Conservation (phyloP, 2,329 filamentous ascomycete species). For the Claviceps maximensis region DNA sequence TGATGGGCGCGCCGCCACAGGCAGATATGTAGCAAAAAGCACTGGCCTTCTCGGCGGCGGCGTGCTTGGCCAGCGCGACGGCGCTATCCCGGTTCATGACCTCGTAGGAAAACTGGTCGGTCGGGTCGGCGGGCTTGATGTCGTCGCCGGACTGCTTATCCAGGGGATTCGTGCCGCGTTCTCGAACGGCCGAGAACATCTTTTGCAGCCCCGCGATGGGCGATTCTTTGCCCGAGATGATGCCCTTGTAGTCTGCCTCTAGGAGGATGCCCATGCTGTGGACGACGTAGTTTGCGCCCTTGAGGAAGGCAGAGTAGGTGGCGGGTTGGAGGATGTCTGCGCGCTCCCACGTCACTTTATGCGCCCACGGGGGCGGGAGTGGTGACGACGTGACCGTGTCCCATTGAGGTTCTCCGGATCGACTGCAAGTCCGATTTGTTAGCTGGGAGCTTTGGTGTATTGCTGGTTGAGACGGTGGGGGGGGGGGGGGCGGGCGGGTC, state of each 20-base stretch:
- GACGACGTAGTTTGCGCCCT: slow-evolving; percentile 70
- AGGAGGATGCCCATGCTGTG: slow-evolving; percentile 94
- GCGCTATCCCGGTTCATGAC: slow-evolving; percentile 91
- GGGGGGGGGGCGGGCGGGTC: neutral
- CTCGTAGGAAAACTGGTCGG: slow-evolving; percentile 83
- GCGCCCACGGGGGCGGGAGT: slow-evolving; percentile 65
- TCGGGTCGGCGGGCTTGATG: slow-evolving; percentile 51
- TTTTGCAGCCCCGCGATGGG: slow-evolving; percentile 65
- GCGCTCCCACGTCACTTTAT: slow-evolving; percentile 72
- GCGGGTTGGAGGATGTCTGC: slow-evolving; percentile 76
- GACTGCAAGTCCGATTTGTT: slow-evolving; percentile 36
- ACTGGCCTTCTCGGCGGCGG: slow-evolving; percentile 47
- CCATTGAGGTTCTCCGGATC: slow-evolving; percentile 84
- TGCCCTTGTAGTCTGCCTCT: slow-evolving; percentile 94
- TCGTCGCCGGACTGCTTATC: slow-evolving; percentile 44
- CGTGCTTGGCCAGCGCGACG: slow-evolving; percentile 68
- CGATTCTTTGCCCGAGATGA: slow-evolving; percentile 71
- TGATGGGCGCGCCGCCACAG: slow-evolving; percentile 68
- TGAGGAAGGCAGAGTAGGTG: slow-evolving; percentile 65
- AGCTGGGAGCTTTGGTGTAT: neutral
- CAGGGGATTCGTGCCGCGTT: slow-evolving; percentile 56
- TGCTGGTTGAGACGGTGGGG: neutral
- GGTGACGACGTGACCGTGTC: slow-evolving; percentile 58
- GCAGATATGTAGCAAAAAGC: slow-evolving; percentile 85
- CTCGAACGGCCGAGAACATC: slow-evolving; percentile 58